Conservation (phyloP, 331 rosid species). For the Malus hybrid region DNA sequence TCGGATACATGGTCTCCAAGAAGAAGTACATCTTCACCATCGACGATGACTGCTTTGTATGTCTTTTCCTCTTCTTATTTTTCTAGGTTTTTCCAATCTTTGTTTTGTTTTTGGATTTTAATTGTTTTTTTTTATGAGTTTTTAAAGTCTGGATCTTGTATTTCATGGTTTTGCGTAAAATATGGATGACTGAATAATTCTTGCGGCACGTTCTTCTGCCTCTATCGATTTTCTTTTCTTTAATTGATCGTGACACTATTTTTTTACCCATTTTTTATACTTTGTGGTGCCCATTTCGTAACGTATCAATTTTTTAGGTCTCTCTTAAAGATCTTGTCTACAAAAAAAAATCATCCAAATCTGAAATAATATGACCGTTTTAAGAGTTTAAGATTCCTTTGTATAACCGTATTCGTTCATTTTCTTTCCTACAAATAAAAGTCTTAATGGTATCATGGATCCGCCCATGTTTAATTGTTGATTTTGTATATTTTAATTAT, state of each 20-base stretch:
- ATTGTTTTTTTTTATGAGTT: not conserved
- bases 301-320: no score
- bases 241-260: no score
- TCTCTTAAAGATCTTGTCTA: no score
- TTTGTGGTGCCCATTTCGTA: no score
- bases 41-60: slow-evolving; percentile 55
- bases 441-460: no score
- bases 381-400: no score
- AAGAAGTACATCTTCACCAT: slow-evolving; percentile 45
- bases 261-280: no score
- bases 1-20: slow-evolving; percentile 22
- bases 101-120: not conserved
- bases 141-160: not conserved
- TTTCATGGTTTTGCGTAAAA: not conserved
- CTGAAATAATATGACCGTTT: no score
- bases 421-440: no score
- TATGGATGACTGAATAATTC: not conserved
- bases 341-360: rapidly evolving
- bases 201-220: not conserved
- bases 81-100: not conserved
- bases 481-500: no score
- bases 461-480: no score
- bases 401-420: no score
- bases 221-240: not conserved
- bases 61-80: not conserved